Percentiles rank a stretch among this genome's conserved stretches.
phyloP scores from a whole-genome alignment of 148 eudicot species.

The Spergularia bocconei region DNA sequence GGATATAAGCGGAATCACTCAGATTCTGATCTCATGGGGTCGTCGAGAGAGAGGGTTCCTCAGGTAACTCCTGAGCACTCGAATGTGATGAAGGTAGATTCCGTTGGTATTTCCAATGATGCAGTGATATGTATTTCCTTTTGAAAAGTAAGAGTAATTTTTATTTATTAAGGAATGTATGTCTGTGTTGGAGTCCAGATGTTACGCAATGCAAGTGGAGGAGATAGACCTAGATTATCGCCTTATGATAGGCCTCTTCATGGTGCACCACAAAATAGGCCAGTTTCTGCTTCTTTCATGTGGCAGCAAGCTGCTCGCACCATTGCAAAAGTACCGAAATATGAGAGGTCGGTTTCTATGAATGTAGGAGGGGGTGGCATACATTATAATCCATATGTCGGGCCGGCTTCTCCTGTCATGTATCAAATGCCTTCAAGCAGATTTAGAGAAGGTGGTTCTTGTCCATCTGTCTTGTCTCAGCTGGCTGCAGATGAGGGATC shows the following conservation, averaged over 20 bases:
- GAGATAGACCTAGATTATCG: slow-evolving; percentile 44
- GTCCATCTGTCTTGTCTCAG: slow-evolving; percentile 54
- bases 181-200: slow-evolving; percentile 41
- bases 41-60: slow-evolving; percentile 50
- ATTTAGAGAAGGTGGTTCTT: slow-evolving; percentile 44
- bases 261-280: slow-evolving; percentile 42
- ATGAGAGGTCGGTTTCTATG: slow-evolving; percentile 43
- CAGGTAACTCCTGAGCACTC: slow-evolving; percentile 44
- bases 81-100: slow-evolving; percentile 52
- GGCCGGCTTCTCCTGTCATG: slow-evolving; percentile 46
- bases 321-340: slow-evolving; percentile 41
- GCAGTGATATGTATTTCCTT: not conserved
- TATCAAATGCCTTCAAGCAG: slow-evolving; percentile 48
- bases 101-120: not conserved
- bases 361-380: slow-evolving; percentile 39
- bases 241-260: slow-evolving; percentile 45
- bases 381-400: slow-evolving; percentile 45
- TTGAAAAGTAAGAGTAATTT: not conserved
- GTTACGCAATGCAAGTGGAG: slow-evolving; percentile 47
- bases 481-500: slow-evolving; percentile 84
- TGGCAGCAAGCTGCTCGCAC: slow-evolving; percentile 36
- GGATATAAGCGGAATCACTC: slow-evolving; percentile 57
- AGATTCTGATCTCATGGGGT: slow-evolving; percentile 47
- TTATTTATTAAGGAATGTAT: not conserved
- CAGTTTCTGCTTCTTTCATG: slow-evolving; percentile 41